Evolutionary conservation across 176 grass and related monocot species (phyloP), one percentile per base, ranked within the genome.

Genomic region (Saccharum spontaneum): DNA sequence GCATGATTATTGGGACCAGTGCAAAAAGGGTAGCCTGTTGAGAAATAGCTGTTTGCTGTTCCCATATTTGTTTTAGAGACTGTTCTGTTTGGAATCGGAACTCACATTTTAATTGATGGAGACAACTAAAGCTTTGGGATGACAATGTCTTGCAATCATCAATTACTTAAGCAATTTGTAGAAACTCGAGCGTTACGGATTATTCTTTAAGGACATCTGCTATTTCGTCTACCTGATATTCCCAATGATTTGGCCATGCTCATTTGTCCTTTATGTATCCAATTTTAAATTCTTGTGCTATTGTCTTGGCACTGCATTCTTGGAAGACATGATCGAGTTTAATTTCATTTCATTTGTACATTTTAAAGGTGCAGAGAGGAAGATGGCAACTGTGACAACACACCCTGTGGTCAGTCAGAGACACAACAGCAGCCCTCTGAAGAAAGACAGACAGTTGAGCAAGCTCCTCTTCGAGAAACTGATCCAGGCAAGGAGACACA

Each of bases 401-500:
- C 80, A 33, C 43, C 60, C 1, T 63, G 59, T 61, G 77, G 57
- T 86, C 59, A 40, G 69, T 67, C 16, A 10, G 79, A 82, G 79
- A 75, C 13, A 55, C 72, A 14, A 70, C 76, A 78, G 15, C 71
- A 79, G 34, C 69, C 30, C 36, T 63, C 6, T 61, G 71, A 75
- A 69, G 71, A 92, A 83, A 85, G 49, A 8, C 73, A 76, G 57
- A 16, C 76, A 48, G 55, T 18, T n/a, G 83, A 90, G 81, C 71
- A 83, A 41, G 71, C 75, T 79, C 87, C 88, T 70, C 49, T 82
- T 90, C 75, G 79, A 81, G 71, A 82, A 88, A 79, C 62, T 48
- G 69, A 75, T 86, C 49, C 62, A 40, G 69, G 41, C 36, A 87
- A 72, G 49, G 59, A 71, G 74, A 82, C 66, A 22, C 52, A 43